Percentiles rank a stretch among this genome's conserved stretches.
Evolutionary conservation across 2,329 filamentous ascomycete genomes (phyloP).

Genomic region (Xylariaceae sp.): DNA sequence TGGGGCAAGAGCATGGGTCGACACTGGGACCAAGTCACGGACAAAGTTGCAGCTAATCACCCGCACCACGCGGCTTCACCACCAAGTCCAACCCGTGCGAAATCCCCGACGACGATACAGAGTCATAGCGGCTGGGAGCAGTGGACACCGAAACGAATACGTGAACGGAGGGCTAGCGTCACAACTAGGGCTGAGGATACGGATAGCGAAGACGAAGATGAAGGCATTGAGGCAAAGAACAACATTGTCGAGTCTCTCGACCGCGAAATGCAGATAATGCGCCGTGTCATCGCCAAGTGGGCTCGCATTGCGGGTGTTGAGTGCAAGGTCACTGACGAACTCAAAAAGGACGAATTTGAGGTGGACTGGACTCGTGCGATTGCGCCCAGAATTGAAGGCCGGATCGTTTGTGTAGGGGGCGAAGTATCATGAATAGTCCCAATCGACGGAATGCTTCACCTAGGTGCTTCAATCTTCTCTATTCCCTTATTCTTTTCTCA

Average conservation of each 20-base stretch:
- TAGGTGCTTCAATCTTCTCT: too few species aligned
- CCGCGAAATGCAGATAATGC: slow-evolving; percentile 60
- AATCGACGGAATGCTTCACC: too few species aligned
- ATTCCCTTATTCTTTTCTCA: too few species aligned
- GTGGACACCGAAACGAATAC: slow-evolving; percentile 37
- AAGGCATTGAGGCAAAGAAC: slow-evolving; percentile 23
- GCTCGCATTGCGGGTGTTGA: slow-evolving; percentile 64
- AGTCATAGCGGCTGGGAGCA: slow-evolving; percentile 34
- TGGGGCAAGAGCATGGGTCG: slow-evolving; percentile 61
- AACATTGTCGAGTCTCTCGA: slow-evolving; percentile 44
- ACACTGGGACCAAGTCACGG: slow-evolving; percentile 67
- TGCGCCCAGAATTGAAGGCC: slow-evolving; percentile 72
- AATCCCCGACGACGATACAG: not conserved
- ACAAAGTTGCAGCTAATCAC: slow-evolving; percentile 54
- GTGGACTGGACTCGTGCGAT: slow-evolving; percentile 80
- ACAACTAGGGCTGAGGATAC: slow-evolving; percentile 41
- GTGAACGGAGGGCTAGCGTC: slow-evolving; percentile 32
- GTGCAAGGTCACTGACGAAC: slow-evolving; percentile 48
- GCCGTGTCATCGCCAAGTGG: slow-evolving; percentile 72
- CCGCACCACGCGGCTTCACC: slow-evolving; percentile 35
- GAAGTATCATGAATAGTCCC: not conserved
- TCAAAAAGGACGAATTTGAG: slow-evolving; percentile 57
- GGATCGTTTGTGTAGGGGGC: slow-evolving; percentile 50
- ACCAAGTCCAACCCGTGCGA: slow-evolving; percentile 8
- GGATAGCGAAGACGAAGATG: slow-evolving; percentile 35